Base-by-base conservation (phyloP, 2,329 filamentous ascomycete species). In the Aspergillus persii region DNA sequence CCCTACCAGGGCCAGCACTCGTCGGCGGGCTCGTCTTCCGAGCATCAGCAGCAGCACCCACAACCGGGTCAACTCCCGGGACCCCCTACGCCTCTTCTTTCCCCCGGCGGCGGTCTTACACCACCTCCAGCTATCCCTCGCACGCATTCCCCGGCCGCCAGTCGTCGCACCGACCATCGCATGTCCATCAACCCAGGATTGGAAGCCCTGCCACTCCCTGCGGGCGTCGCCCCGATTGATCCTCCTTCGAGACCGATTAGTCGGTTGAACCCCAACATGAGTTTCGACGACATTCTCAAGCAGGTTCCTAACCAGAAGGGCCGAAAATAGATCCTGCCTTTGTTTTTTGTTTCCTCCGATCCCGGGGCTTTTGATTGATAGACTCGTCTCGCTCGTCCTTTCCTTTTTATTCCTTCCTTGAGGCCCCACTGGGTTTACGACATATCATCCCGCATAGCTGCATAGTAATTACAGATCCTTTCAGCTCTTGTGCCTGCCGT, bases 211-310 rank as follows among this genome's bases (percentile, higher is more conserved):
- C 77, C 77, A 2, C 61, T 80, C 15, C 77, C 77, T 1, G 72
- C 74, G 0, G 77, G 77, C 6, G 75, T 79, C 52, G 71, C 72
- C 6, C 76, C 78, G 8, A 69, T 77, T 44, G 74, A 78, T 31
- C 73, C 75, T 15, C 73, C 73, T 4, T 63, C 73, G 26, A 70
- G 77, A n/a, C 73, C 77, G 2, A 67, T 73, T 8, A 76, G 73
- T 53, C 71, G 73, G 26, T 73, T 77, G 63, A 80, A 81, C 61
- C 79, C 79, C 8, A 77, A 77, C 54, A 77, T 80, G 71, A 81
- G 77, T 54, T 81, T 81, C 61, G 79, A 81, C 60, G 76, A 79
- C 53, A 81, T 81, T 56, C 65, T 81, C 53, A 76, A 72, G 58
- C 74, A 75, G 50, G 73, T 78, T 51, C 73, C 72, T 23, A 67